Evolutionary conservation across 108 stramenopile genomes (phyloP).

Genomic region (Hondaea fermentalgiana): DNA sequence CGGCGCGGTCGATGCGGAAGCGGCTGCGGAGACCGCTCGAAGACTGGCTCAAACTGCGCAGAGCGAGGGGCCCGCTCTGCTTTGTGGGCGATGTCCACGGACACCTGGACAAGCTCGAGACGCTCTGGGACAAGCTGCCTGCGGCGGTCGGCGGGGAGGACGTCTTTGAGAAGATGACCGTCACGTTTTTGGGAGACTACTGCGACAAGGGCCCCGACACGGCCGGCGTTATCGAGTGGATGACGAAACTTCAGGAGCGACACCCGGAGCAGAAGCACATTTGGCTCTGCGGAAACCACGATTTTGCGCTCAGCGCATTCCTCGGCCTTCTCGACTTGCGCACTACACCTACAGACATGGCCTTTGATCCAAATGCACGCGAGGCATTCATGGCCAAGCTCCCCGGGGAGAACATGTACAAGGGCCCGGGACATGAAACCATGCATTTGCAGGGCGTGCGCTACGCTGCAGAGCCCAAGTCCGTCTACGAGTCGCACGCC

Average conservation of each 20-base stretch:
- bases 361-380: not conserved
- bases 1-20: not conserved
- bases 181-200: not conserved
- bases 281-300: not conserved
- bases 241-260: not conserved
- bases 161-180: not conserved
- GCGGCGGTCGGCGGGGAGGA: slow-evolving; percentile 12
- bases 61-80: not conserved
- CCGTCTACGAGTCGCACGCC: not conserved
- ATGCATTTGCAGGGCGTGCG: slow-evolving; percentile 17
- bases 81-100: not conserved
- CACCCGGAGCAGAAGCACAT: not conserved
- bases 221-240: not conserved
- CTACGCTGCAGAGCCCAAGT: not conserved
- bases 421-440: not conserved
- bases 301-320: slow-evolving; percentile 10
- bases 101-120: not conserved
- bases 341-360: not conserved
- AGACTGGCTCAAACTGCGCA: not conserved
- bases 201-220: slow-evolving; percentile 8
- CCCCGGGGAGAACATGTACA: not conserved
- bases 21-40: not conserved
- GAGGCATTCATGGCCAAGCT: not conserved
- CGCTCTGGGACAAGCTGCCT: not conserved
- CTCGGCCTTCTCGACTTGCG: not conserved